Evolutionary conservation across 371 early-diverging fungal genomes (phyloP).

Genomic region (Mortierella sp.): DNA sequence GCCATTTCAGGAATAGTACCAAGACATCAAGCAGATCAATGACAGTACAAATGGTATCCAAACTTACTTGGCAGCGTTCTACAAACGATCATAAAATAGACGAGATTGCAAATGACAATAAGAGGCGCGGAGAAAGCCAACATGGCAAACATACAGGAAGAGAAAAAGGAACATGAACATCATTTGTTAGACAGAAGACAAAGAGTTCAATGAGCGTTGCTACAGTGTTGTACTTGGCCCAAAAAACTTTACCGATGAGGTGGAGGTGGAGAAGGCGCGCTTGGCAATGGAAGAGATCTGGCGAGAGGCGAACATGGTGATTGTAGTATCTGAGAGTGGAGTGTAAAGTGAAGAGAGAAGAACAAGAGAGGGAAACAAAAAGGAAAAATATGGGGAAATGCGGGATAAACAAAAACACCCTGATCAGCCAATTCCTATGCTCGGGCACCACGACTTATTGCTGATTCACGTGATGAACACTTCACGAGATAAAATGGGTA

Average conservation of each 20-base stretch:
- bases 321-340: conserved; percentile 7
- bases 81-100: neutral
- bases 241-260: conserved; percentile 52
- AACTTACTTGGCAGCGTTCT: conserved; percentile 59
- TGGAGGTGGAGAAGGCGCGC: conserved; percentile 77
- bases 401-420: conserved; percentile 4
- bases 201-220: neutral
- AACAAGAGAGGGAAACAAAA: conserved; percentile 9
- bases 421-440: neutral
- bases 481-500: neutral
- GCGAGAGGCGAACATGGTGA: conserved; percentile 49
- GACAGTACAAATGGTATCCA: neutral
- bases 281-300: conserved; percentile 63
- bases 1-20: neutral
- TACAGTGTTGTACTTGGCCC: neutral
- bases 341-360: conserved; percentile 1
- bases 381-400: neutral
- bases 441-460: neutral
- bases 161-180: neutral
- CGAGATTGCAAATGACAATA: neutral
- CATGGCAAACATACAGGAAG: neutral
- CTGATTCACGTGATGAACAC: neutral
- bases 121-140: neutral
- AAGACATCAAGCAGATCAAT: neutral
- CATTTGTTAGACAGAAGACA: neutral